Evolutionary conservation across 2,329 filamentous ascomycete genomes (phyloP).

Genomic region (Emmonsia crescens): DNA sequence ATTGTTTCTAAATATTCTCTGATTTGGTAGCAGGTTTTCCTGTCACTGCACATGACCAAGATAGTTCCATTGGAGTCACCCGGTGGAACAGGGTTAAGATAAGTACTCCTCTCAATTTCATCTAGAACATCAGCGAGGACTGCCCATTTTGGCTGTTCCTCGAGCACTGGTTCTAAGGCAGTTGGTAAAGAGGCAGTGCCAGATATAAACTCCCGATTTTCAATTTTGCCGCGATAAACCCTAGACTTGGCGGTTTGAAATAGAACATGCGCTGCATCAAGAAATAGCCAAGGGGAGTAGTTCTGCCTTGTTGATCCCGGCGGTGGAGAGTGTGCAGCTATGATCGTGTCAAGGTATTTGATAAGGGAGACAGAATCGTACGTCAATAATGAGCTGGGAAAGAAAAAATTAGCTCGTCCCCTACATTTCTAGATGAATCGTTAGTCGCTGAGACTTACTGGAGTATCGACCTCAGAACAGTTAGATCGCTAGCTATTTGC

Average conservation of each 20-base stretch:
- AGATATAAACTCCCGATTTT: constrained; percentile 37
- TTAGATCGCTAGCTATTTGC: constrained; percentile 84
- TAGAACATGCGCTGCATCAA: constrained; percentile 88
- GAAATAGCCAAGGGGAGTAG: constrained; percentile 90
- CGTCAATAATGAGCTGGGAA: constrained; percentile 53
- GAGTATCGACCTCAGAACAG: constrained; percentile 70
- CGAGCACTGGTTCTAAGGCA: constrained; percentile 67
- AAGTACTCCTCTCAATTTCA: constrained; percentile 84
- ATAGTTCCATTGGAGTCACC: constrained; percentile 88
- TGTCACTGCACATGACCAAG: constrained; percentile 89
- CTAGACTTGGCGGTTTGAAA: constrained; percentile 82
- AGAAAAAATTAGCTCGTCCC: constrained; percentile 9
- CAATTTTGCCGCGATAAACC: constrained; percentile 69
- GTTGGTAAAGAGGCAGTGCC: constrained; percentile 43
- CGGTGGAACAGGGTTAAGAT: constrained; percentile 63
- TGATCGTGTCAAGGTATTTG: constrained; percentile 86
- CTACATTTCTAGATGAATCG: neutral
- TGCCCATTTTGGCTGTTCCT: constrained; percentile 91
- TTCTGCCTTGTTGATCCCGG: constrained; percentile 78
- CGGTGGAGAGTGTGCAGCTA: constrained; percentile 78
- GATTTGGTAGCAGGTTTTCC: constrained; percentile 74
- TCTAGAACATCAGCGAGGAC: constrained; percentile 80
- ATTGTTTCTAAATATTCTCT: constrained; percentile 87
- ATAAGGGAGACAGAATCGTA: constrained; percentile 88
- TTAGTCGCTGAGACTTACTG: constrained; percentile 41